Evolutionary conservation across 345 rosid genomes (phyloP), one percentile per base, ranked within the genome.

Genomic region (Dipteronia sinensis): DNA sequence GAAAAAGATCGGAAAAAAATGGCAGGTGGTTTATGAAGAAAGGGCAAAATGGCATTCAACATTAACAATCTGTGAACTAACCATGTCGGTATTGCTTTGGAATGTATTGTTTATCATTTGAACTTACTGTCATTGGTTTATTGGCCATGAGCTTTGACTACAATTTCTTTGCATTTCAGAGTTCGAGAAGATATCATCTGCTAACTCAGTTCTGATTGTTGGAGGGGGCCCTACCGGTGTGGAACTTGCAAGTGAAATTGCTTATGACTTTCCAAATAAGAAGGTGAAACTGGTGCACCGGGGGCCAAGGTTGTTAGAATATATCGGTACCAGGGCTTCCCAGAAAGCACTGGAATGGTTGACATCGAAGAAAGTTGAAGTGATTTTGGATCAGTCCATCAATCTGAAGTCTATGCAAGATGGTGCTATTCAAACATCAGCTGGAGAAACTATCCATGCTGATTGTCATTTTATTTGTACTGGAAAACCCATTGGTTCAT

Each of bases 201-300:
- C 98, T 23, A 61, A 20, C 55, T 95, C 97, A 22, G 80, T 95
- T 82, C 78, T 95, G 82, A 90, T 93, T n/a, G 83, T 95, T 64
- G 98, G 98, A 82, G 98, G 98, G 61, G 98, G 98, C 72, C 98
- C 98, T 0, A 82, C 94, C 46, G 98, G 98, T 47, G 98, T 95
- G 23, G 98, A 95, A 85, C 92, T 95, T 67, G 98, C 97, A 22
- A 98, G 90, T 9, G 98, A 95, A 77, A 89, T 95, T 55, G 89
- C 95, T 0, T 88, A 85, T 46, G 98, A 95, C 59, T 93, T 87
- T 56, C 98, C 98, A 0, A 87, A 83, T 55, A 95, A 93, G 87
- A 84, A 89, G 78, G 86, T 93, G 25, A 90, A 94, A 19, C 64
- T 95, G 70, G 97, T 92, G 46, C 98, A 95, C 71, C 85, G 77